Evolutionary conservation across 1,284 basidiomycete genomes (phyloP).

Genomic region (Leucoagaricus sp.): DNA sequence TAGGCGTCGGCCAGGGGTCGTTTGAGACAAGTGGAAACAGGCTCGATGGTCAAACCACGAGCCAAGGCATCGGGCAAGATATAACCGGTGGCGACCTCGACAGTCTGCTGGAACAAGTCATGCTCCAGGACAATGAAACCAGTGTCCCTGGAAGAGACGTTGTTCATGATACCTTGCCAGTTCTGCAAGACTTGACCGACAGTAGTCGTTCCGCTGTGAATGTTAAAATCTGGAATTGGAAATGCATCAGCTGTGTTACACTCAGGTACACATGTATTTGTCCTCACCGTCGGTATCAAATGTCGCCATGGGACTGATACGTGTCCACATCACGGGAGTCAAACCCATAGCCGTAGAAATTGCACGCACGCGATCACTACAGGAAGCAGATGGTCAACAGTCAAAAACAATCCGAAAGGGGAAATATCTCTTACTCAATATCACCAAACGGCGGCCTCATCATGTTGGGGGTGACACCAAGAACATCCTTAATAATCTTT

Average conservation of each 20-base stretch:
- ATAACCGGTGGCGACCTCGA: conserved; percentile 72
- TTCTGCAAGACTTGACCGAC: conserved; percentile 61
- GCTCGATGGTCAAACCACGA: conserved; percentile 61
- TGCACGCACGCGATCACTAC: conserved; percentile 79
- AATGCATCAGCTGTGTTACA: neutral
- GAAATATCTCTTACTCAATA: conserved; percentile 52
- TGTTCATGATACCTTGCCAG: conserved; percentile 64
- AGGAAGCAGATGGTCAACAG: conserved; percentile 17
- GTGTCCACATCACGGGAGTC: conserved; percentile 69
- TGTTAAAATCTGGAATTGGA: conserved; percentile 64
- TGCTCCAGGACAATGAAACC: conserved; percentile 81
- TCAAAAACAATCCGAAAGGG: neutral
- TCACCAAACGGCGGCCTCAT: conserved; percentile 73
- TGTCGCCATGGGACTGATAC: conserved; percentile 53
- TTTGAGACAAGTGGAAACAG: conserved; percentile 70
- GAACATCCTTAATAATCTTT: conserved; percentile 79
- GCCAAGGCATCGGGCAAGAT: conserved; percentile 69
- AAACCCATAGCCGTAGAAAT: conserved; percentile 73
- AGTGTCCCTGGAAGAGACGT: conserved; percentile 45
- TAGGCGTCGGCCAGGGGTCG: conserved; percentile 60
- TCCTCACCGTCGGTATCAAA: conserved; percentile 65
- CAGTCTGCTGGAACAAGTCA: conserved; percentile 68
- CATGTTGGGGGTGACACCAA: conserved; percentile 69
- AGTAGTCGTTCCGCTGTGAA: conserved; percentile 63
- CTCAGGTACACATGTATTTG: neutral